Percentiles rank a stretch among this genome's conserved stretches.
phyloP scores from a whole-genome alignment of 768 basidiomycete species.

The Obba rivulosa region DNA sequence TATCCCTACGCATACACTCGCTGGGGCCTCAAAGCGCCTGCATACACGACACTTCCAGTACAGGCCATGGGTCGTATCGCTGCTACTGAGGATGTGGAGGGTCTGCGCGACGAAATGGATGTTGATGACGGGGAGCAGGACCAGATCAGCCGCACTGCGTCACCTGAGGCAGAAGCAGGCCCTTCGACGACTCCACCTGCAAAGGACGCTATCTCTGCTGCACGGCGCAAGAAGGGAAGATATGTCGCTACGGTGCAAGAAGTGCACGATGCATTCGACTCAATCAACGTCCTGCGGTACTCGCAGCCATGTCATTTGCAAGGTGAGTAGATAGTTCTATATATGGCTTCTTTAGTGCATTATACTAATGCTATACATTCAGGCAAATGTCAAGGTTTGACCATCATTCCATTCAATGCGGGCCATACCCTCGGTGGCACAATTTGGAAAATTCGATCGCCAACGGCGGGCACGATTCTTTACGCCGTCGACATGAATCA shows the following conservation, averaged over 20 bases:
- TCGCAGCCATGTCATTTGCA: conserved; percentile 94
- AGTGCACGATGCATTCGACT: conserved; percentile 90
- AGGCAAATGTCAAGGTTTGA: conserved; percentile 88
- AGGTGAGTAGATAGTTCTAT: conserved; percentile 43
- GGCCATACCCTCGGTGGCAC: conserved; percentile 96
- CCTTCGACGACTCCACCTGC: conserved; percentile 4
- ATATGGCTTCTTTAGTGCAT: not conserved
- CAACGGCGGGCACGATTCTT: conserved; percentile 90
- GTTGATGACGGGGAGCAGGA: conserved; percentile 36
- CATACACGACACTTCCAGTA: conserved; percentile 92
- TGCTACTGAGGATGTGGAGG: conserved; percentile 82
- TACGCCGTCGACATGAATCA: conserved; percentile 97
- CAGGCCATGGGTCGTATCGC: conserved; percentile 94
- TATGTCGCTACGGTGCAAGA: conserved; percentile 76
- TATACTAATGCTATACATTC: not conserved
- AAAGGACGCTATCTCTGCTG: not conserved
- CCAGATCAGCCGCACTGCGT: conserved; percentile 18
- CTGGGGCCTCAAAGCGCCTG: conserved; percentile 85
- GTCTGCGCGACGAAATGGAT: conserved; percentile 70
- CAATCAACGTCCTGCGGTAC: conserved; percentile 87
- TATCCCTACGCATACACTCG: conserved; percentile 87
- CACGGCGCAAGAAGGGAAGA: conserved; percentile 35
- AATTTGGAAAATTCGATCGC: conserved; percentile 98
- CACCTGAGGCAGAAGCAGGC: conserved; percentile 3
- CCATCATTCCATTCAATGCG: conserved; percentile 91